Evolutionary conservation across 306 rosid genomes (phyloP).

Genomic region (Boehmeria nivea): DNA sequence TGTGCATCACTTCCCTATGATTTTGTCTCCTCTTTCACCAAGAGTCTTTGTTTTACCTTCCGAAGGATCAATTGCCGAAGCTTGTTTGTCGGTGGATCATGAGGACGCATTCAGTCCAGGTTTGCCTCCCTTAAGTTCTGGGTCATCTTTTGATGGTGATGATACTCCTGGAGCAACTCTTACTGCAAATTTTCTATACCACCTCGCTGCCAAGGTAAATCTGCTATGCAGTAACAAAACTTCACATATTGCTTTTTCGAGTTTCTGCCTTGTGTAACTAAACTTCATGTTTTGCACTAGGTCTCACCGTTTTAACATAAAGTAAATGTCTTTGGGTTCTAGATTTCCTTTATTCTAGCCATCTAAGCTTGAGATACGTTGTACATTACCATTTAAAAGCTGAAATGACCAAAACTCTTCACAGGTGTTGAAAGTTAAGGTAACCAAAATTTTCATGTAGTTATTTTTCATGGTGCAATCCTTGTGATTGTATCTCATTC

Average conservation of each 20-base stretch:
- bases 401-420: no score
- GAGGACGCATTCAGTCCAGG: constrained; percentile 76
- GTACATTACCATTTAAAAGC: not conserved
- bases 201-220: constrained; percentile 81
- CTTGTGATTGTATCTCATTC: no score
- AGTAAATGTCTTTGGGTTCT: not conserved
- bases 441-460: no score
- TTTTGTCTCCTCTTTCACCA: constrained; percentile 81
- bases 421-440: no score
- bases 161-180: constrained; percentile 86
- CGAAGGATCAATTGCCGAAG: constrained; percentile 76
- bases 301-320: not conserved
- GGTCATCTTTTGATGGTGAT: constrained; percentile 68
- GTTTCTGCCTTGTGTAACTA: not conserved
- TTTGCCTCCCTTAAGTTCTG: constrained; percentile 81
- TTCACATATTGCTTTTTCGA: constrained; percentile 7
- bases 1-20: constrained; percentile 85
- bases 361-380: not conserved
- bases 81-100: constrained; percentile 58
- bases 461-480: no score
- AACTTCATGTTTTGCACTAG: not conserved
- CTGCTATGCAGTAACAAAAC: constrained; percentile 8
- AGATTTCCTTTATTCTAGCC: constrained; percentile 12
- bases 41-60: constrained; percentile 95
- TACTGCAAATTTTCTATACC: constrained; percentile 87